Evolutionary conservation across 768 basidiomycete species (phyloP).

Genomic region (Tephrocybe sp.): DNA sequence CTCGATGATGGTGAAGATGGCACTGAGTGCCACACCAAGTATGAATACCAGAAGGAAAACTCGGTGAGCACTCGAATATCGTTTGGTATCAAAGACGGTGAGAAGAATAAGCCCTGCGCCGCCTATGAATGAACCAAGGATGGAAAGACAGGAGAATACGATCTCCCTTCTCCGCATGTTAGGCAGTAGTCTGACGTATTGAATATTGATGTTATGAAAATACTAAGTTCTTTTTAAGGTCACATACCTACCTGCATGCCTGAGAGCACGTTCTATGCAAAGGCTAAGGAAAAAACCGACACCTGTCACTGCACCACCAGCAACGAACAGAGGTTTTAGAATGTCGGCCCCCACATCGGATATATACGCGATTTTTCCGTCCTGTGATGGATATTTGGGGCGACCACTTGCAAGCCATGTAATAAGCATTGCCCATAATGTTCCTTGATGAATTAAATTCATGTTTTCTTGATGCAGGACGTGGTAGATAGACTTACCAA

Average conservation of each 20-base stretch:
- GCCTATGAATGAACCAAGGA: constrained; percentile 61
- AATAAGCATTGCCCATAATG: constrained; percentile 67
- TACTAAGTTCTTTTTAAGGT: not conserved
- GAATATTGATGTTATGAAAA: not conserved
- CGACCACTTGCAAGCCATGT: constrained; percentile 70
- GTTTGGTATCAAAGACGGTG: constrained; percentile 69
- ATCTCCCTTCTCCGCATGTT: constrained; percentile 59
- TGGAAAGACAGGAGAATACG: constrained; percentile 54
- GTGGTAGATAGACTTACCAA: constrained; percentile 37
- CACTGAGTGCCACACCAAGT: constrained; percentile 66
- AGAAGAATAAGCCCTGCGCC: constrained; percentile 67
- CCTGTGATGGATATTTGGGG: constrained; percentile 56
- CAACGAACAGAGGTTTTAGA: constrained; percentile 76
- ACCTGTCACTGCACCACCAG: constrained; percentile 63
- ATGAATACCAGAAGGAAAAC: constrained; percentile 73
- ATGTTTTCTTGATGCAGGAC: not conserved
- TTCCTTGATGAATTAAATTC: constrained; percentile 33
- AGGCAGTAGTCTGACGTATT: constrained; percentile 48
- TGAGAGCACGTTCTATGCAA: constrained; percentile 58
- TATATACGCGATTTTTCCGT: constrained; percentile 67
- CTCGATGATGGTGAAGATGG: constrained; percentile 74
- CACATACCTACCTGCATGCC: constrained; percentile 61
- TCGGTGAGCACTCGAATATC: constrained; percentile 50
- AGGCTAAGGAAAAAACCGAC: constrained; percentile 62
- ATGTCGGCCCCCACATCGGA: constrained; percentile 75